phyloP scores from a whole-genome alignment of 179 eudicot species.

The Beta corolliflora region DNA sequence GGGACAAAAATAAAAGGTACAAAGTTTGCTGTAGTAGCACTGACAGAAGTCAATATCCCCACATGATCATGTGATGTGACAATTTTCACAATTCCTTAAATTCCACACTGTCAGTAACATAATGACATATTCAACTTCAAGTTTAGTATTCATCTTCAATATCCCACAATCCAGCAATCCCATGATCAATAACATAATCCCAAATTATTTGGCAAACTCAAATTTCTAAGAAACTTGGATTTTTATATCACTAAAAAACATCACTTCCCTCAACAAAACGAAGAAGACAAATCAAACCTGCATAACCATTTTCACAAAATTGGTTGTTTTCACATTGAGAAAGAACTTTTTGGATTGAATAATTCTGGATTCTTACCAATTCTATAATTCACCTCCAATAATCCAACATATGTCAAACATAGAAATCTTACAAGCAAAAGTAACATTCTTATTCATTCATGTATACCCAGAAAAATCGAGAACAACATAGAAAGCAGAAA shows the following conservation, averaged over 20 bases:
- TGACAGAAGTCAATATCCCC: conserved; percentile 14
- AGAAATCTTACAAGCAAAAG: not conserved
- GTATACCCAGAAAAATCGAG: not conserved
- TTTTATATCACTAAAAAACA: too few species aligned
- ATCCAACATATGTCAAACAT: not conserved
- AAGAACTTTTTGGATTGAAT: not conserved
- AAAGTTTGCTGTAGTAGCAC: not conserved
- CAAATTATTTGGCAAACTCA: not conserved
- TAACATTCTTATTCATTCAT: not conserved
- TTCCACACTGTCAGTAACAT: conserved; percentile 8
- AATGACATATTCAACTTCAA: not conserved
- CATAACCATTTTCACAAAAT: too few species aligned
- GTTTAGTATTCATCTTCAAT: not conserved
- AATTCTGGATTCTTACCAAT: not conserved
- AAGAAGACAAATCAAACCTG: not conserved
- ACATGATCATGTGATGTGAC: conserved; percentile 8
- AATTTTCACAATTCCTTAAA: conserved; percentile 11
- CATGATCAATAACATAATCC: not conserved
- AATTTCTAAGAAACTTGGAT: too few species aligned
- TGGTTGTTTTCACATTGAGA: not conserved
- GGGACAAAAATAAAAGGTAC: not conserved
- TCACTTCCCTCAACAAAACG: not conserved
- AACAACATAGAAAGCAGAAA: not conserved
- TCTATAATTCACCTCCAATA: not conserved
- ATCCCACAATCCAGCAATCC: not conserved